phyloP scores from a whole-genome alignment of 306 rosid species.

The Pterocarpus macrocarpus region DNA sequence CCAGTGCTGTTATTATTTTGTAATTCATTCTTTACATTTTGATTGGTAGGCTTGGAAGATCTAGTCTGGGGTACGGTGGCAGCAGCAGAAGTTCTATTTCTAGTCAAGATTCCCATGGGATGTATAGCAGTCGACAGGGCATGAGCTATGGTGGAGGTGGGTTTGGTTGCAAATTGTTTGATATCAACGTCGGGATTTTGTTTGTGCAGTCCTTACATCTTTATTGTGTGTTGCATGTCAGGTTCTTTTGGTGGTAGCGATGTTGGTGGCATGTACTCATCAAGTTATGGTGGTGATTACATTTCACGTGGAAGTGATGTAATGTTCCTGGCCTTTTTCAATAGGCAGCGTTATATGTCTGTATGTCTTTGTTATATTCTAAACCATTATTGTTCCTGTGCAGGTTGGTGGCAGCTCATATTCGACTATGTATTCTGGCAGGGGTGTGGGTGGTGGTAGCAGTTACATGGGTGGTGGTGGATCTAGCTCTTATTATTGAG shows the following conservation, averaged over 20 bases:
- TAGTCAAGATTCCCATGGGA: slow-evolving; percentile 80
- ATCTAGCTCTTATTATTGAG: slow-evolving; percentile 94
- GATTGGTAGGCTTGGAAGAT: slow-evolving; percentile 73
- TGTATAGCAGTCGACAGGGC: slow-evolving; percentile 81
- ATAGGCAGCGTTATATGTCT: neutral
- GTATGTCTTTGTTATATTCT: slow-evolving; percentile 8
- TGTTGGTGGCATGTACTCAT: slow-evolving; percentile 89
- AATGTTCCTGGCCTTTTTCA: slow-evolving; percentile 49
- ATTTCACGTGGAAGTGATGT: slow-evolving; percentile 93
- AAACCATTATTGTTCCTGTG: slow-evolving; percentile 37
- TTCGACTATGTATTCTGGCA: slow-evolving; percentile 85
- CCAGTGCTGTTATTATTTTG: neutral
- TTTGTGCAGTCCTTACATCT: slow-evolving; percentile 20
- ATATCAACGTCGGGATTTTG: slow-evolving; percentile 27
- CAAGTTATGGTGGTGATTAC: slow-evolving; percentile 93
- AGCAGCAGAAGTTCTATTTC: slow-evolving; percentile 78
- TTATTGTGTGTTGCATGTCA: slow-evolving; percentile 47
- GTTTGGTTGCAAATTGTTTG: slow-evolving; percentile 31
- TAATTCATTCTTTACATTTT: slow-evolving; percentile 27
- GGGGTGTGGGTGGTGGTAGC: slow-evolving; percentile 82
- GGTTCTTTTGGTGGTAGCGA: slow-evolving; percentile 84
- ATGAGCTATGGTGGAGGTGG: slow-evolving; percentile 74
- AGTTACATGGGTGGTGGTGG: slow-evolving; percentile 90
- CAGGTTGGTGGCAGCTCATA: slow-evolving; percentile 93
- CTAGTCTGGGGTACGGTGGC: slow-evolving; percentile 80